Evolutionary conservation across 2,329 filamentous ascomycete genomes (phyloP), one percentile per base, ranked within the genome.

Genomic region (Akanthomyces lecanii): DNA sequence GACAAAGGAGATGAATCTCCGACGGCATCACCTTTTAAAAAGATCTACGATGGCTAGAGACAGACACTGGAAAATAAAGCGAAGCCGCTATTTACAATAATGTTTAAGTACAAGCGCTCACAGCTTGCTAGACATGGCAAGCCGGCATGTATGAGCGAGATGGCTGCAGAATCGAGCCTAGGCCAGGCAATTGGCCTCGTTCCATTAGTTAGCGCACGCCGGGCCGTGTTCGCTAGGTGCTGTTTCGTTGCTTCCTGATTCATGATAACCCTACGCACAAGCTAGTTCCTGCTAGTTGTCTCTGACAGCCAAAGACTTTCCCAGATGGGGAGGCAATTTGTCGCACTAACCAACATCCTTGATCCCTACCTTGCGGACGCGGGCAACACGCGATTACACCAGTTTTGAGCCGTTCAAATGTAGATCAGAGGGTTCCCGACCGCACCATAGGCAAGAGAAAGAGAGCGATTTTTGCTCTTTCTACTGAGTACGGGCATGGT

Each of bases 301-400:
- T 25, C 33, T 40, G 38, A 3, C n/a, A 47, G 11, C 54, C 28
- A 36, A 21, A 18, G 25, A 28, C 3, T 48, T 48, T 48, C 33
- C 10, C 51, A 54, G 30, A 54, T 21, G 21, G 45, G 47, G 33
- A 21, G 45, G 38, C 42, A 50, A 25, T 14, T 25, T 25, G 56
- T 59, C 38, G 48, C 38, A 38, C 58, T 40, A 25, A 45, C 40
- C 38, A 52, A 45, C 25, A 61, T 45, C 58, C 58, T 28, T 61
- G 58, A 61, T 61, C 58, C 58, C 48, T 61, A 40, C 58, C 55
- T 5, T 16, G 11, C 5, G 5, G 8, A 38, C 33, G 21, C 21
- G 18, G 16, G 54, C 44, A 21, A 48, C n/a, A 11, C 55, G 28
- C 42, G n/a, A 25, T 47, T 30, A 21, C 25, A 42, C 23, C 36